Conservation (phyloP, 352 stramenopile genomes). For the Thalassiosira sp. region DNA sequence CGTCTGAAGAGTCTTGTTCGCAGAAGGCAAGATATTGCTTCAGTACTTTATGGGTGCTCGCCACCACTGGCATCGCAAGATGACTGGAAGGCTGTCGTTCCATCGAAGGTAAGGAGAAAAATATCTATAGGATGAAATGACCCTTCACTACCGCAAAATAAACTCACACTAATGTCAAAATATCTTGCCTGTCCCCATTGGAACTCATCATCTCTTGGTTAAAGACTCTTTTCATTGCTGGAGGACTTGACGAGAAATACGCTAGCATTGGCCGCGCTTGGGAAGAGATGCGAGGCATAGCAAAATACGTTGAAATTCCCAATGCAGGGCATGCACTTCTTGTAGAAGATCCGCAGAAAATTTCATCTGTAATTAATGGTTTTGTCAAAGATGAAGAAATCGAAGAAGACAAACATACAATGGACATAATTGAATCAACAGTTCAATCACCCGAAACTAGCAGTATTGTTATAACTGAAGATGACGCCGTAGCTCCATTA, state of each 20-base stretch:
- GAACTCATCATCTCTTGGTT: no score
- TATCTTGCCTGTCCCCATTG: no score
- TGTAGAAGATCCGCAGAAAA: constrained; percentile 54
- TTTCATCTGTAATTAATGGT: constrained; percentile 43
- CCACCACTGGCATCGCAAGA: constrained; percentile 51
- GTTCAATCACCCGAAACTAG: neutral
- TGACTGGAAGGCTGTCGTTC: constrained; percentile 55
- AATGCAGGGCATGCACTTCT: constrained; percentile 74
- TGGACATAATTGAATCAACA: constrained; percentile 3
- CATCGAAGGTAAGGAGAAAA: no score
- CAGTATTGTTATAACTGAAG: constrained; percentile 8
- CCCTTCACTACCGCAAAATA: no score
- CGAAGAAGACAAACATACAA: neutral
- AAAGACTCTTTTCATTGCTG: constrained; percentile 71
- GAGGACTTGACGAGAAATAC: constrained; percentile 76
- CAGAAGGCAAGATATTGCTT: constrained; percentile 61
- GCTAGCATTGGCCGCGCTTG: constrained; percentile 50
- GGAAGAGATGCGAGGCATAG: constrained; percentile 36
- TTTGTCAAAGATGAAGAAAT: constrained; percentile 44
- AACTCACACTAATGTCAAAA: no score
- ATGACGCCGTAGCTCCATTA: constrained; percentile 5
- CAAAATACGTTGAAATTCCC: constrained; percentile 53
- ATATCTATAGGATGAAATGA: no score
- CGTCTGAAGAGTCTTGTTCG: constrained; percentile 42
- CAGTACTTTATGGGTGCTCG: constrained; percentile 64